A percentile compares a stretch with the other conserved stretches of the same genome.
Conservation (phyloP, 1,139 yeast species). For the Zygoascus meyerae region DNA sequence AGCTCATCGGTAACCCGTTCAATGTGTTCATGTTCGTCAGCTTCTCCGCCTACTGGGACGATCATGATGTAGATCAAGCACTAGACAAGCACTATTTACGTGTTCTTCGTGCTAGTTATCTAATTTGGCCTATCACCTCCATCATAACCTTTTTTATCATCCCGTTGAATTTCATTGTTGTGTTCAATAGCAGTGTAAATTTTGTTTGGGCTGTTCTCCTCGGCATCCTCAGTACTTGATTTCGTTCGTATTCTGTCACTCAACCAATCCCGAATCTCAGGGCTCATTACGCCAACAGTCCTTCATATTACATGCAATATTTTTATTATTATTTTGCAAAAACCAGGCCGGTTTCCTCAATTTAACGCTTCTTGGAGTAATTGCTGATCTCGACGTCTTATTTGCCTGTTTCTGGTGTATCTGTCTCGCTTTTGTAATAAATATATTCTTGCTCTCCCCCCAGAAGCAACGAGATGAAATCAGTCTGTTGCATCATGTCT, state of each 20-base stretch:
- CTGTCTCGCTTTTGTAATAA: not conserved
- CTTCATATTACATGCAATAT: no score
- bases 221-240: slow-evolving; percentile 22
- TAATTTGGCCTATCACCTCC: slow-evolving; percentile 37
- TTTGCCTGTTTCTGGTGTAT: not conserved
- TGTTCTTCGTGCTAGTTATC: slow-evolving; percentile 29
- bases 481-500: not conserved
- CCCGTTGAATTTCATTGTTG: slow-evolving; percentile 30
- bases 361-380: no score
- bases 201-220: slow-evolving; percentile 34
- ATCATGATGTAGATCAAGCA: slow-evolving; percentile 31
- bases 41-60: slow-evolving; percentile 35
- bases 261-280: no score
- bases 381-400: no score
- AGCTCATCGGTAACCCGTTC: slow-evolving; percentile 33
- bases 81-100: slow-evolving; percentile 26
- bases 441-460: not conserved
- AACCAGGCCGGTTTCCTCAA: no score
- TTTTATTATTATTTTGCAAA: no score
- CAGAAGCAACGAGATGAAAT: not conserved
- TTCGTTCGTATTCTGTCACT: no score
- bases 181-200: slow-evolving; percentile 32
- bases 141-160: slow-evolving; percentile 30
- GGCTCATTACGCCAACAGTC: no score
- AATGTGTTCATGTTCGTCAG: slow-evolving; percentile 30